A percentile compares a stretch with the other conserved stretches of the same genome.
Evolutionary conservation across 2,329 filamentous ascomycete genomes (phyloP).

Genomic region (Xylariaceae sp.): DNA sequence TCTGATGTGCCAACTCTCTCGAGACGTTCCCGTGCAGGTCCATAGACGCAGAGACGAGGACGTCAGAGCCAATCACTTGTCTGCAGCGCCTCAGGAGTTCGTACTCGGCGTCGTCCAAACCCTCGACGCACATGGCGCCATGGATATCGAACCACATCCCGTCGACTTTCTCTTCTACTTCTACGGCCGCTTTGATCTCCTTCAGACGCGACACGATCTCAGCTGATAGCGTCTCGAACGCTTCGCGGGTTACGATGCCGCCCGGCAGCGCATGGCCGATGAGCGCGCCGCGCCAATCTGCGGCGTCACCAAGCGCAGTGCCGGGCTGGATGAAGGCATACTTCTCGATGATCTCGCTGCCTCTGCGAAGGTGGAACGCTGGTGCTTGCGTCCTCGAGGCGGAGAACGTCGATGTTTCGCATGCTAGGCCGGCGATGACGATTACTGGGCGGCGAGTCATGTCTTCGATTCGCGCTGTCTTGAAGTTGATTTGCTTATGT

Average conservation of each 20-base stretch:
- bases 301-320: conserved; percentile 36
- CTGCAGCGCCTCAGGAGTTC: conserved; percentile 43
- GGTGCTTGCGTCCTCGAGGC: conserved; percentile 42
- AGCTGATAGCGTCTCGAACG: conserved; percentile 39
- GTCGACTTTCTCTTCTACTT: conserved; percentile 33
- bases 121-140: conserved; percentile 50
- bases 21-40: conserved; percentile 53
- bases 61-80: conserved; percentile 38
- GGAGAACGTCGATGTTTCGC: conserved; percentile 49
- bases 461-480: neutral
- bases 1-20: conserved; percentile 41
- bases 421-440: conserved; percentile 47
- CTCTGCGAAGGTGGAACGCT: conserved; percentile 45
- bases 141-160: conserved; percentile 53
- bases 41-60: conserved; percentile 49
- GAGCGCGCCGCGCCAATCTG: conserved; percentile 45
- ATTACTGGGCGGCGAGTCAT: conserved; percentile 36
- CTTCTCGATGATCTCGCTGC: conserved; percentile 36
- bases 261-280: conserved; percentile 48
- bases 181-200: conserved; percentile 30
- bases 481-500: neutral
- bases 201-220: conserved; percentile 35
- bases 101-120: conserved; percentile 41
- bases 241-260: conserved; percentile 40
- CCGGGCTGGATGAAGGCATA: conserved; percentile 41